Conservation (phyloP, 2,329 filamentous ascomycete species). For the Aaosphaeria pasadenensis region DNA sequence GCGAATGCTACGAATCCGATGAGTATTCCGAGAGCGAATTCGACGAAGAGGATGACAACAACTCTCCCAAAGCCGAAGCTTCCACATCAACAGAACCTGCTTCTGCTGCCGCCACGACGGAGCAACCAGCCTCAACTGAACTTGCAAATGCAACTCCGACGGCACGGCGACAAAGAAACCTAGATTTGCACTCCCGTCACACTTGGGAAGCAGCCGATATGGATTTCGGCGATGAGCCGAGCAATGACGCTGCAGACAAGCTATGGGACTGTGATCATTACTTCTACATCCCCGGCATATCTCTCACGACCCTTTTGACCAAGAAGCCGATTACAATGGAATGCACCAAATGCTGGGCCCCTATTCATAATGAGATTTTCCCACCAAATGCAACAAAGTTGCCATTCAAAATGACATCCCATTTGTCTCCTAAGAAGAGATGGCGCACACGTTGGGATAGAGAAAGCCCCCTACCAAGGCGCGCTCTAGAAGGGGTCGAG, state of each 20-base stretch:
- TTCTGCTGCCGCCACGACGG: not conserved
- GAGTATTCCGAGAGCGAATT: constrained; percentile 21
- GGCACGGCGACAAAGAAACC: constrained; percentile 19
- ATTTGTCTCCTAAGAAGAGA: too few relatives aligned
- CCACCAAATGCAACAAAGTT: constrained; percentile 1
- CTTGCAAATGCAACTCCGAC: not conserved
- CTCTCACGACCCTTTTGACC: constrained; percentile 1
- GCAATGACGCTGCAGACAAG: constrained; percentile 17
- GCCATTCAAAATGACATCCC: too few relatives aligned
- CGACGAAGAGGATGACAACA: constrained; percentile 3
- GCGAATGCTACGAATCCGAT: constrained; percentile 17
- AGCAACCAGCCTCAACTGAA: not conserved
- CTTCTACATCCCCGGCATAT: constrained; percentile 10
- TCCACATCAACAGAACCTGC: not conserved
- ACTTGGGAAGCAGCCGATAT: constrained; percentile 29
- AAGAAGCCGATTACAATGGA: constrained; percentile 13
- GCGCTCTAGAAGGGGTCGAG: too few relatives aligned
- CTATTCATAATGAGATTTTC: constrained; percentile 20
- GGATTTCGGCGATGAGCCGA: constrained; percentile 38
- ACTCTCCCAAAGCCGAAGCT: not conserved
- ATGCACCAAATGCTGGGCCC: constrained; percentile 27
- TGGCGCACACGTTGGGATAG: too few relatives aligned
- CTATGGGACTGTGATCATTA: constrained; percentile 24
- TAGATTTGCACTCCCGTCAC: constrained; percentile 27
- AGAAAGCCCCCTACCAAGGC: too few relatives aligned